Percentiles rank a stretch among this genome's conserved stretches.
These are phyloP conservation scores for Penicillium sp. DNA, from an alignment of 2,329 filamentous ascomycete species.

Conservation along the genomic window DNA sequence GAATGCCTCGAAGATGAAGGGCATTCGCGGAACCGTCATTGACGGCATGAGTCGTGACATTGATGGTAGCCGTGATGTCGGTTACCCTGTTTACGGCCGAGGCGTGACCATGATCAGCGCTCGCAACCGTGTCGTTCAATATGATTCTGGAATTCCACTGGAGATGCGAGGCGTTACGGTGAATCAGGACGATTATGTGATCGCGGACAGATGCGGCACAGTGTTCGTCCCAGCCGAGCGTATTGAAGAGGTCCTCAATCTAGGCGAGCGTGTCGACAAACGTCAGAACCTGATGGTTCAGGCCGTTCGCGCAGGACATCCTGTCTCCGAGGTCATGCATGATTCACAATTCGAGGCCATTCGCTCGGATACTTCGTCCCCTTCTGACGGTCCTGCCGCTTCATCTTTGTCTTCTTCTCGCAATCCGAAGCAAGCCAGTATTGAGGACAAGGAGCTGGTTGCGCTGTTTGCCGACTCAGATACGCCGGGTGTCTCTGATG, in stretches of 20 bases:
- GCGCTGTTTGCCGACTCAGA: constrained; percentile 20
- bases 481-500: constrained; percentile 22
- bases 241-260: constrained; percentile 19
- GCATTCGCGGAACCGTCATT: constrained; percentile 34
- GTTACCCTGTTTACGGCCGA: constrained; percentile 37
- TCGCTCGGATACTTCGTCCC: background rate
- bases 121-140: constrained; percentile 33
- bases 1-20: constrained; percentile 24
- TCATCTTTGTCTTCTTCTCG: background rate
- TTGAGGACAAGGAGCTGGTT: constrained; percentile 17
- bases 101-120: constrained; percentile 37
- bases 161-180: constrained; percentile 17
- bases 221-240: constrained; percentile 17
- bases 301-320: constrained; percentile 17
- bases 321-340: constrained; percentile 23
- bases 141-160: constrained; percentile 31
- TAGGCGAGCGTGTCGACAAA: constrained; percentile 14
- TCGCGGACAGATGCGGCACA: constrained; percentile 21
- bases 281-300: constrained; percentile 21
- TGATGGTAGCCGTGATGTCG: constrained; percentile 33
- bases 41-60: constrained; percentile 37
- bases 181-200: constrained; percentile 22
- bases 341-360: constrained; percentile 24
- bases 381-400: background rate
- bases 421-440: constrained; percentile 10